A percentile compares a stretch with the other conserved stretches of the same genome.
These are phyloP conservation scores for Flaveria ramosissima DNA, from an alignment of 129 eudicot genomes.

Conservation along the genomic window DNA sequence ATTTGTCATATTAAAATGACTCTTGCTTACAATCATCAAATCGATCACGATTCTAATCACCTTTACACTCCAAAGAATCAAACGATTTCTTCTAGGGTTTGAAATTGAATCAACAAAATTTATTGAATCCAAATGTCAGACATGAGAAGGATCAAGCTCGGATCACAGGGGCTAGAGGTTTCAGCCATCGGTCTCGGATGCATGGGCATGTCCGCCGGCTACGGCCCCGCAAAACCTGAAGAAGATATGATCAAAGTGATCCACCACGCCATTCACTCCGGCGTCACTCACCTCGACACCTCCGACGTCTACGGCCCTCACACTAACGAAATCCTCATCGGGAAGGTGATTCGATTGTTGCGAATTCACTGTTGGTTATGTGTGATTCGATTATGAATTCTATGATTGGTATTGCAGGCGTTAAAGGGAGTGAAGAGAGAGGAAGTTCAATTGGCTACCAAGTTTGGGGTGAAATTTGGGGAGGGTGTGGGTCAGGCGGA, in stretches of 20 bases:
- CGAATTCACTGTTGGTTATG: neutral
- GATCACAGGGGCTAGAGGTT: slow-evolving; percentile 52
- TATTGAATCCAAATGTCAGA: neutral
- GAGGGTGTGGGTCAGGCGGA: slow-evolving; percentile 13
- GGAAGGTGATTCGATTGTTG: slow-evolving; percentile 33
- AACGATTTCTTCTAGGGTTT: too few species aligned
- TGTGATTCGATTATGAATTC: neutral
- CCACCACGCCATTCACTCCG: slow-evolving; percentile 54
- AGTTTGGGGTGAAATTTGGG: slow-evolving; percentile 47
- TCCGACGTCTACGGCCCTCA: slow-evolving; percentile 57
- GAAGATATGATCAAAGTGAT: slow-evolving; percentile 48
- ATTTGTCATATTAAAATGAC: neutral
- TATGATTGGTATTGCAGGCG: slow-evolving; percentile 41
- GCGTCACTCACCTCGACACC: slow-evolving; percentile 53
- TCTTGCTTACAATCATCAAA: neutral
- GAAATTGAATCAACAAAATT: too few species aligned
- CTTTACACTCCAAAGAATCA: too few species aligned
- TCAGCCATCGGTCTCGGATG: slow-evolving; percentile 55
- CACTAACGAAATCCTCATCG: slow-evolving; percentile 52
- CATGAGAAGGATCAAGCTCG: slow-evolving; percentile 42
- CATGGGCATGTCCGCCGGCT: slow-evolving; percentile 48
- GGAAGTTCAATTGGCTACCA: slow-evolving; percentile 64
- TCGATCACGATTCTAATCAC: too few species aligned
- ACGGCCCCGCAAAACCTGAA: slow-evolving; percentile 50
- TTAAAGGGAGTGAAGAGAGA: slow-evolving; percentile 59